Evolutionary conservation across 192 early-diverging fungal genomes (phyloP).

Genomic region (Backusella sp.): DNA sequence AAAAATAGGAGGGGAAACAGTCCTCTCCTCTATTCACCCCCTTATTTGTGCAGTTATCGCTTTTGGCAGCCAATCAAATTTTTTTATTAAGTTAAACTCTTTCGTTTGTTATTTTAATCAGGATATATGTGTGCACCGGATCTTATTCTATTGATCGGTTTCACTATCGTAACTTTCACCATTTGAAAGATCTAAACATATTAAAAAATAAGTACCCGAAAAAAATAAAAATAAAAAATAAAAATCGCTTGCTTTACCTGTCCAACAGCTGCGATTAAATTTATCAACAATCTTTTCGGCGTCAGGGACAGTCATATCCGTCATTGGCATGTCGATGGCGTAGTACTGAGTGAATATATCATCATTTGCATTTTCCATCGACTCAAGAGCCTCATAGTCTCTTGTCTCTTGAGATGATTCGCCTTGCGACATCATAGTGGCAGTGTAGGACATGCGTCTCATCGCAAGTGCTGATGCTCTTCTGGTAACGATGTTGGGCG

Average conservation of each 20-base stretch:
- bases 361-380: background rate
- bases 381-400: background rate
- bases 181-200: background rate
- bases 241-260: background rate
- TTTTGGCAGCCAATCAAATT: background rate
- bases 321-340: background rate
- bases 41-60: slow-evolving; percentile 6
- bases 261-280: background rate
- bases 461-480: background rate
- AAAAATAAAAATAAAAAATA: background rate
- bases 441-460: background rate
- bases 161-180: background rate
- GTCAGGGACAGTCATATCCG: background rate
- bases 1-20: background rate
- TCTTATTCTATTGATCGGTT: background rate
- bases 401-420: background rate
- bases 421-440: background rate
- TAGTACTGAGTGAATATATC: background rate
- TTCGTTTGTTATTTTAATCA: background rate
- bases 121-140: background rate
- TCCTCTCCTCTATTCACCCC: background rate
- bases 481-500: background rate
- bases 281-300: background rate
- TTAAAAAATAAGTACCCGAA: background rate
- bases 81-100: background rate